These are phyloP conservation scores for Cystofilobasidium ferigula DNA, from an alignment of 768 basidiomycete genomes.

Conservation along the genomic window DNA sequence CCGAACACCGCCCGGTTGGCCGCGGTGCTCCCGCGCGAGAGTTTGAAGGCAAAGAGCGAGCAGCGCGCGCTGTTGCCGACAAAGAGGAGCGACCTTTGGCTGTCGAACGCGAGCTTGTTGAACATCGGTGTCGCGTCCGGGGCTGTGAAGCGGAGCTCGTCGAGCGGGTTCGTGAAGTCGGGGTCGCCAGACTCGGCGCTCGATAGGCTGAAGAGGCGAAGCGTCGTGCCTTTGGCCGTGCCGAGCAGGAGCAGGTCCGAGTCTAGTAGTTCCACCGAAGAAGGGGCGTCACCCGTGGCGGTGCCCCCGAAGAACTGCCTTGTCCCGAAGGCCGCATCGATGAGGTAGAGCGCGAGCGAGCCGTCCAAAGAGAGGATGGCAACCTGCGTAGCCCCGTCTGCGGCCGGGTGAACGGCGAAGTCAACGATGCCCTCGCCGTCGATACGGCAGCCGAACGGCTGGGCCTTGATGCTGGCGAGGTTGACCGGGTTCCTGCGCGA, in stretches of 20 bases:
- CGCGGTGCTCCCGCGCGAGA: background rate
- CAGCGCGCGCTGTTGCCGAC: slow-evolving; percentile 23
- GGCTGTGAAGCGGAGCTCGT: background rate
- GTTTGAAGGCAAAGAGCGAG: slow-evolving; percentile 21
- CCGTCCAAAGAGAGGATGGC: background rate
- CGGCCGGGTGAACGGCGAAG: background rate
- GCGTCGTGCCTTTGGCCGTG: slow-evolving; percentile 2
- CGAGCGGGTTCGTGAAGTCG: background rate
- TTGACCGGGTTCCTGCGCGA: background rate
- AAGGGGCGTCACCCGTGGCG: background rate
- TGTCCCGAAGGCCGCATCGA: background rate
- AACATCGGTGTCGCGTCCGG: background rate
- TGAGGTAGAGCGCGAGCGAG: background rate
- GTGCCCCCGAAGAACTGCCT: background rate
- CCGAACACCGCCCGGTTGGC: background rate
- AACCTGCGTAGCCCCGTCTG: background rate
- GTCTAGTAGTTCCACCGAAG: slow-evolving; percentile 8
- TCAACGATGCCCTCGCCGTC: background rate
- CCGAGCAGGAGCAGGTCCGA: slow-evolving; percentile 6
- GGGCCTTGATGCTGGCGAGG: background rate
- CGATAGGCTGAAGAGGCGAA: background rate
- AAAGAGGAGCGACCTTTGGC: slow-evolving; percentile 6
- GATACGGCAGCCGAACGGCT: background rate
- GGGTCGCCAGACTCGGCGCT: background rate
- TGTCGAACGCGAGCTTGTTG: slow-evolving; percentile 17